A percentile compares a stretch with the other conserved stretches of the same genome.
Conservation (phyloP, 371 early-diverging fungal species). For the Mucor sp. region DNA sequence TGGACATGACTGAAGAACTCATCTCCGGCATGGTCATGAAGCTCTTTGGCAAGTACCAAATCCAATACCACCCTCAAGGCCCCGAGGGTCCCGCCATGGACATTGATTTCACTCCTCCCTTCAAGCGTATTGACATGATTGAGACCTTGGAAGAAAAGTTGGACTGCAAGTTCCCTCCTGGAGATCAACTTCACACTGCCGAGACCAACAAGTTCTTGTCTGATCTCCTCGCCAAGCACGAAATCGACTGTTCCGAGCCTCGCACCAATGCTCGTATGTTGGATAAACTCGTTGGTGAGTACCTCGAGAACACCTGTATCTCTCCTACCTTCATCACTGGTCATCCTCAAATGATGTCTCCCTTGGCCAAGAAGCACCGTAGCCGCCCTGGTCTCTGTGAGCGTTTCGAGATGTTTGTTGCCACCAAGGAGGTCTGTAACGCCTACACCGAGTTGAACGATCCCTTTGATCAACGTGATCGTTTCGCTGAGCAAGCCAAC, state of each 20-base stretch:
- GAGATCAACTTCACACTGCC: constrained; percentile 78
- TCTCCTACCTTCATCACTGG: constrained; percentile 97
- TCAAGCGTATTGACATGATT: constrained; percentile 96
- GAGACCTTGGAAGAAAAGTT: constrained; percentile 91
- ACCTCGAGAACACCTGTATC: constrained; percentile 94
- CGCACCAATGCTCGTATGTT: constrained; percentile 95
- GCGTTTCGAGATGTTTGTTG: constrained; percentile 99
- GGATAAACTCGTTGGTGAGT: constrained; percentile 99
- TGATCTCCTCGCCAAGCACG: constrained; percentile 91
- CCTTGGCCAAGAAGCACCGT: constrained; percentile 99
- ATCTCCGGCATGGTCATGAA: constrained; percentile 92
- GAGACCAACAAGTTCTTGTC: constrained; percentile 88
- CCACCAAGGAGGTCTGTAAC: constrained; percentile 99
- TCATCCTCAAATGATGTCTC: constrained; percentile 99
- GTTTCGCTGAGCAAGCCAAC: constrained; percentile 97
- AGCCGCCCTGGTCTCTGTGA: constrained; percentile 93
- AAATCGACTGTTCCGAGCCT: constrained; percentile 94
- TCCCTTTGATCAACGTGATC: constrained; percentile 96
- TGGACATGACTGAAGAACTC: constrained; percentile 95
- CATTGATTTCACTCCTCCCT: constrained; percentile 97
- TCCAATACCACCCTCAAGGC: constrained; percentile 94
- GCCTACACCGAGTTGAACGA: constrained; percentile 99
- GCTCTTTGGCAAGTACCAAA: constrained; percentile 85
- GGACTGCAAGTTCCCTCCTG: constrained; percentile 90
- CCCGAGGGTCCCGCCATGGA: constrained; percentile 79